phyloP scores from a whole-genome alignment of 306 rosid species.

The Fagus sylvatica region DNA sequence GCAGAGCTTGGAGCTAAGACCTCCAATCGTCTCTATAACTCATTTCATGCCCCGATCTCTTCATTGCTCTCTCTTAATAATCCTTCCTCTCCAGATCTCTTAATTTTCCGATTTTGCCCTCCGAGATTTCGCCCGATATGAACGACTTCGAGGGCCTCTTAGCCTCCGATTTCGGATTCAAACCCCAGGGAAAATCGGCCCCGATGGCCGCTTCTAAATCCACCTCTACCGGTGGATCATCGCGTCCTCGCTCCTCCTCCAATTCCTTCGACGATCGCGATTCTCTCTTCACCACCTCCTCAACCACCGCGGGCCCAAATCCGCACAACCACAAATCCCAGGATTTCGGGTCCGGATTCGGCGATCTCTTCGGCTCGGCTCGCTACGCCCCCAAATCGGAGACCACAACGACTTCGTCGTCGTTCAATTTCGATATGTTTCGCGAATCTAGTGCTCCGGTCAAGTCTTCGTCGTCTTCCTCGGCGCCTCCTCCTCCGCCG shows the following conservation, averaged over 20 bases:
- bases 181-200: slow-evolving; percentile 75
- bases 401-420: slow-evolving; percentile 37
- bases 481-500: slow-evolving; percentile 26
- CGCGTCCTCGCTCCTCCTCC: slow-evolving; percentile 20
- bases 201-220: slow-evolving; percentile 74
- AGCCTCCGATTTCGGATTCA: slow-evolving; percentile 70
- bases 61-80: slow-evolving; percentile 1
- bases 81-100: no score
- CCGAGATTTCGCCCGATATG: slow-evolving; percentile 34
- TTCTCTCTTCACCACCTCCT: slow-evolving; percentile 30
- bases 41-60: slow-evolving; percentile 22
- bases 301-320: no score
- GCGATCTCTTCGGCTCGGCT: slow-evolving; percentile 53
- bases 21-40: not conserved
- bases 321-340: not conserved
- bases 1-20: not conserved
- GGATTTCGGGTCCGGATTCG: slow-evolving; percentile 30
- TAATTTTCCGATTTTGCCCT: slow-evolving; percentile 7
- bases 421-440: slow-evolving; percentile 67
- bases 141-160: slow-evolving; percentile 92
- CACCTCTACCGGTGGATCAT: slow-evolving; percentile 28
- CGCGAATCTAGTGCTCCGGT: slow-evolving; percentile 37
- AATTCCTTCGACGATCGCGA: slow-evolving; percentile 53
- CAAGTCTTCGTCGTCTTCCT: slow-evolving; percentile 35
- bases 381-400: slow-evolving; percentile 46